These are phyloP conservation scores for Clohesyomyces aquaticus DNA, from an alignment of 495 filamentous ascomycete species.

Conservation along the genomic window DNA sequence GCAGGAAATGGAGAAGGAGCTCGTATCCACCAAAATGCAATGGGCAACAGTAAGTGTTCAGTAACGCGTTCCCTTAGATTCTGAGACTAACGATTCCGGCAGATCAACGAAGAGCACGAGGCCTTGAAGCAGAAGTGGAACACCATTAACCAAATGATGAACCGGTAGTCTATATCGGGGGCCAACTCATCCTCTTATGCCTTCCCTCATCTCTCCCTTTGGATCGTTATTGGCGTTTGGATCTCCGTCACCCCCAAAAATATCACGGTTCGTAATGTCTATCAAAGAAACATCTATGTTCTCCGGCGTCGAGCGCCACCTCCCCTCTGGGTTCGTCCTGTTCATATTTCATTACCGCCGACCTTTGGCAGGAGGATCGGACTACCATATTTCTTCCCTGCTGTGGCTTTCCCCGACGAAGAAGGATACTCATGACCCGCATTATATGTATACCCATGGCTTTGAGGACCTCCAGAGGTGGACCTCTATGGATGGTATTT, in stretches of 20 bases:
- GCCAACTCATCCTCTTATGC: not conserved
- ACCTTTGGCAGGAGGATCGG: not conserved
- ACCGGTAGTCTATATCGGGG: slow-evolving; percentile 8
- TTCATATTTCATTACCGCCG: slow-evolving; percentile 24
- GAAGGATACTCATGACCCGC: slow-evolving; percentile 18
- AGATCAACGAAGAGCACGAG: slow-evolving; percentile 50
- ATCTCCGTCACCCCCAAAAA: not conserved
- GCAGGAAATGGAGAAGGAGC: slow-evolving; percentile 89
- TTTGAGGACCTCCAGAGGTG: not conserved
- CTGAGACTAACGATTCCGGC: slow-evolving; percentile 3
- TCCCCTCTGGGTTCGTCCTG: slow-evolving; percentile 11
- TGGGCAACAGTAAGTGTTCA: slow-evolving; percentile 78
- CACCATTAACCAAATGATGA: slow-evolving; percentile 44
- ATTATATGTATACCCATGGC: slow-evolving; percentile 32
- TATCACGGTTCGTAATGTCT: slow-evolving; percentile 21
- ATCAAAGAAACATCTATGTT: slow-evolving; percentile 12
- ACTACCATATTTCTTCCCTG: not conserved
- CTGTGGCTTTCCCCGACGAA: not conserved
- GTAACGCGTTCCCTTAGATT: not conserved
- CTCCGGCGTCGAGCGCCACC: slow-evolving; percentile 32
- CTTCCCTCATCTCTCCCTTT: slow-evolving; percentile 2
- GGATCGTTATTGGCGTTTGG: slow-evolving; percentile 21
- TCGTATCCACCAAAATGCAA: slow-evolving; percentile 93
- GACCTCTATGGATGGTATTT: not conserved
- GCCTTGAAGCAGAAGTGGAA: slow-evolving; percentile 47